Percentiles rank a stretch among this genome's conserved stretches.
Conservation (phyloP, 129 eudicot genomes). For the Arctium lappa region DNA sequence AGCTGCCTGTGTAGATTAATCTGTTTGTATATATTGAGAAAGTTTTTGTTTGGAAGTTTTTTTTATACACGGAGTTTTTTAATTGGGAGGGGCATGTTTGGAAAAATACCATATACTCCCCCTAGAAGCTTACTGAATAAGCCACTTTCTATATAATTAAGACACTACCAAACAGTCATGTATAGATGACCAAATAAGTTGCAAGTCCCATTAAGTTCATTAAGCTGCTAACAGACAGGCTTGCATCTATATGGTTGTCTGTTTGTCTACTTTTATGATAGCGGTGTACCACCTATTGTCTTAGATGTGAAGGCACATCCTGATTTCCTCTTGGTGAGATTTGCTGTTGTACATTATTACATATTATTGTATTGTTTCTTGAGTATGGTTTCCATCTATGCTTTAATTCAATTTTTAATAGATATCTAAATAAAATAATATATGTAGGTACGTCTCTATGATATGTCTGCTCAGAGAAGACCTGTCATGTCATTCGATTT, state of each 20-base stretch:
- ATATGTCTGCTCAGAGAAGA: conserved; percentile 87
- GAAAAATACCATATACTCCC: too few relatives aligned
- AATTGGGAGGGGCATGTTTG: too few relatives aligned
- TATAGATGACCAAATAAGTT: too few relatives aligned
- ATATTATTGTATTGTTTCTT: background rate
- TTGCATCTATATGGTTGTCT: background rate
- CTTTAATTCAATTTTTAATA: background rate
- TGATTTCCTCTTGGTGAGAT: background rate
- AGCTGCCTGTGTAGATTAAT: too few relatives aligned
- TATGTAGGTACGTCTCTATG: conserved; percentile 89
- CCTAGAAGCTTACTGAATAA: too few relatives aligned
- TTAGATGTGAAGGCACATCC: background rate
- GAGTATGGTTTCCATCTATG: background rate
- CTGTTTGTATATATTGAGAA: too few relatives aligned
- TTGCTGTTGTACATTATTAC: background rate
- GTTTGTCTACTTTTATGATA: background rate
- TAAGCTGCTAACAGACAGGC: too few relatives aligned
- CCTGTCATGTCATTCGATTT: conserved; percentile 91
- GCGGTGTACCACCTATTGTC: background rate
- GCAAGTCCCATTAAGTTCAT: too few relatives aligned
- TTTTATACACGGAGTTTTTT: too few relatives aligned
- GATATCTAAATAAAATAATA: background rate
- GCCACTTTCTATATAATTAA: too few relatives aligned
- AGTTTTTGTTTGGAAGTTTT: too few relatives aligned
- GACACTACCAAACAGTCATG: too few relatives aligned